These are phyloP conservation scores for Colletotrichum navitas DNA, from an alignment of 2,329 filamentous ascomycete species.

Conservation along the genomic window DNA sequence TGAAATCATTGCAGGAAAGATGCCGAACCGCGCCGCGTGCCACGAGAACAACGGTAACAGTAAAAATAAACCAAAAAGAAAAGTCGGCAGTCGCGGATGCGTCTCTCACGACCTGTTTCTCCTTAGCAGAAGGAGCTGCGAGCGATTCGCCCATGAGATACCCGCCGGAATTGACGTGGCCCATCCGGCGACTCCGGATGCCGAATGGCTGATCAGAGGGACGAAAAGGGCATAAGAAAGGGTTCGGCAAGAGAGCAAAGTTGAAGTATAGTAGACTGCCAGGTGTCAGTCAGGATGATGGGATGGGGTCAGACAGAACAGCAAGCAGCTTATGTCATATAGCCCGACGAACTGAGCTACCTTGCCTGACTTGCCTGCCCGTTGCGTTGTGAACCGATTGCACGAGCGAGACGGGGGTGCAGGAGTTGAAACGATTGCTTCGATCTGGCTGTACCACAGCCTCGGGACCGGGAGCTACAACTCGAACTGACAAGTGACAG, in stretches of 20 bases:
- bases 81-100: constrained; percentile 25
- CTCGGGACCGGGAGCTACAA: constrained; percentile 13
- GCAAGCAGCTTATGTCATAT: constrained; percentile 13
- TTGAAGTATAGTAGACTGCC: not conserved
- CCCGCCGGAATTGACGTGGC: not conserved
- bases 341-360: not conserved
- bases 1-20: constrained; percentile 28
- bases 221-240: not conserved
- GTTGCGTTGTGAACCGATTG: constrained; percentile 8
- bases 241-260: too few relatives aligned
- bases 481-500: not conserved
- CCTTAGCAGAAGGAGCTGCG: constrained; percentile 27
- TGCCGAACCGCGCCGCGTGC: constrained; percentile 6
- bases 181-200: constrained; percentile 10
- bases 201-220: not conserved
- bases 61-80: too few relatives aligned
- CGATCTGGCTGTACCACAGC: constrained; percentile 21
- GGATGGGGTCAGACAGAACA: constrained; percentile 19
- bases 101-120: constrained; percentile 6
- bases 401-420: constrained; percentile 30
- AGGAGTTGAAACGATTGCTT: constrained; percentile 32
- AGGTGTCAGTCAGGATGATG: constrained; percentile 7
- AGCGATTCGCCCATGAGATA: constrained; percentile 4
- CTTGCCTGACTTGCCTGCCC: not conserved
- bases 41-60: not conserved